Base-by-base conservation (phyloP, 257 asterid species). In the Scutellaria galericulata region DNA sequence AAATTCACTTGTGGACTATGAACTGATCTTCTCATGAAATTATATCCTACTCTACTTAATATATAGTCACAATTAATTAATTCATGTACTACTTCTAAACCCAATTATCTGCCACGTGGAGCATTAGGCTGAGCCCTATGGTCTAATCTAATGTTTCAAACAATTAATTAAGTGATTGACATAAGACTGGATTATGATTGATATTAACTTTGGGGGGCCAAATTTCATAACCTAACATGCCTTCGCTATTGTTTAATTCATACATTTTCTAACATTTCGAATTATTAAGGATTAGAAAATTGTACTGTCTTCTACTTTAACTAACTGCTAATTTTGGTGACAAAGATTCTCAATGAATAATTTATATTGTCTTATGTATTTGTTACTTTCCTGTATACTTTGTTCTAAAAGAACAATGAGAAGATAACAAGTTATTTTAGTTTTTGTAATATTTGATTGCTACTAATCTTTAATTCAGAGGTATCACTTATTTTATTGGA, bases 31-130 rank as follows among this genome's bases (percentile, higher is more conserved):
- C 35, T 27, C 35, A 0, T 3, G 0, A 27, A 27, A 27, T 27
- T 27, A 27, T 27, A 27, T 27, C 1, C 3, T 3, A 27, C 35
- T 27, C 35, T 1, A 27, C 35, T 27, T 27, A 27, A 27, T 27
- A 27, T 3, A 27, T 27, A 27, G 3, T 27, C 3, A 27, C 35
- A 27, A 1, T 27, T 1, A 27, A 27, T 27, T 18, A 53, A 18
- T 51, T 44, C 62, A 37, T 59, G 56, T 14, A 50, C 41, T 41
- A 24, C 22, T 68, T 37, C 39, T 22, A 15, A 51, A n/a, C 65
- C 35, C 68, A 75, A 66, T 59, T 45, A 22, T 50, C 64, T 70
- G 78, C 83, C 83, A 66, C 10, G 78, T 80, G 83, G 80, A 75
- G 75, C 64, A 35, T 53, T 59, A 45, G 27, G 47, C 68, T 7